Percentiles rank a stretch among this genome's conserved stretches.
Conservation (phyloP, 257 asterid genomes). For the Lavandula angustifolia region DNA sequence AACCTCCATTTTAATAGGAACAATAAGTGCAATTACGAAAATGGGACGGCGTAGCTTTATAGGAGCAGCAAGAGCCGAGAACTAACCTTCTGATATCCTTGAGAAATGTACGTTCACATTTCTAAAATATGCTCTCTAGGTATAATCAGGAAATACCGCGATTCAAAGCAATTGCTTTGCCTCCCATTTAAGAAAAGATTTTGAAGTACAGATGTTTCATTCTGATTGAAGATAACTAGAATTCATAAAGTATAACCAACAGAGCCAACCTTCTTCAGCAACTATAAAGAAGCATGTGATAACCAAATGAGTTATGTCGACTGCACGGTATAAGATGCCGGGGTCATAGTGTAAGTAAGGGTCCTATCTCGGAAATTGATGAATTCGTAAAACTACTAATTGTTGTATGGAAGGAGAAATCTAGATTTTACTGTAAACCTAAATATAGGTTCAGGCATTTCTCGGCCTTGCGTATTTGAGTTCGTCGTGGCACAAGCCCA, state of each 20-base stretch:
- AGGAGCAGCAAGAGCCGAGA: background rate
- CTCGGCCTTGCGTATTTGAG: background rate
- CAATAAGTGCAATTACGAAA: background rate
- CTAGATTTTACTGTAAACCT: background rate
- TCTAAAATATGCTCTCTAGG: background rate
- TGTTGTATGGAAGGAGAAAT: background rate
- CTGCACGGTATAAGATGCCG: background rate
- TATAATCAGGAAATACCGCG: background rate
- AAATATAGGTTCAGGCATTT: background rate
- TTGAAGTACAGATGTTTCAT: background rate
- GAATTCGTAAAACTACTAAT: too few relatives aligned
- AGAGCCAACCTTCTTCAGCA: background rate
- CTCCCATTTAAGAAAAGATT: background rate
- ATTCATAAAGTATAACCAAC: background rate
- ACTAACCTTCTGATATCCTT: too few relatives aligned
- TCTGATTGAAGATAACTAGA: background rate
- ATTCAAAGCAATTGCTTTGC: background rate
- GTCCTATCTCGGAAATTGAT: background rate
- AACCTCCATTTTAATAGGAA: background rate
- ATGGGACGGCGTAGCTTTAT: too few relatives aligned
- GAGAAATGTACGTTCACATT: background rate
- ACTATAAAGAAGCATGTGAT: background rate
- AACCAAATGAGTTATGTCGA: constrained; percentile 5
- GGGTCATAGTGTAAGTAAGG: background rate
- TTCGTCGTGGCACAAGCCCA: too few relatives aligned